Evolutionary conservation across 179 eudicot genomes (phyloP), one percentile per base, ranked within the genome.

Genomic region (Patellifolia procumbens): DNA sequence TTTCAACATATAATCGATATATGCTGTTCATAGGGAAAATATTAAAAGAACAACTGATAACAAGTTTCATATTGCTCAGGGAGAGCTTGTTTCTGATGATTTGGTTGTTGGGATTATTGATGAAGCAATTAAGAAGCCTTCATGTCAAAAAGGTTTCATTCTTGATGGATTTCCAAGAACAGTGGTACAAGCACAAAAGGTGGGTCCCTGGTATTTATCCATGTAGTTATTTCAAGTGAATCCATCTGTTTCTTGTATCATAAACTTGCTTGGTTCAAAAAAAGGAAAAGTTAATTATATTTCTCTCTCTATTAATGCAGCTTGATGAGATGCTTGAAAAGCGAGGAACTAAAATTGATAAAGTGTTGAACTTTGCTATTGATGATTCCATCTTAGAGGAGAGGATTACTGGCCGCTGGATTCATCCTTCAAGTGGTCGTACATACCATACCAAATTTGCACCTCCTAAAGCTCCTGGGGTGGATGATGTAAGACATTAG

Each of bases 91-190:
- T 53, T 87, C 98, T 24, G 98, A 95, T 89, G 99, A 93, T 60
- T 85, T 95, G 87, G 99, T 95, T 80, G 98, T 95, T 69, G 97
- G 98, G 51, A 85, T 95, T 68, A 93, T 95, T 63, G 97, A 93
- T 82, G 99, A 93, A 72, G 98, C 98, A 42, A 39, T 95, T 79
- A 88, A 93, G 78, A 95, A 89, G 81, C 99, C 99, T 74, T 95
- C 99, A 61, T 95, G 98, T 67, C 88, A 89, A 78, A 95, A 91
- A 85, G 98, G 99, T 71, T 95, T 95, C 72, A 95, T 93, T 77
- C 99, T 95, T 79, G 98, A 95, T 84, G 99, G 99, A 46, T 95
- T 95, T 81, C 99, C 98, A 6, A 91, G 99, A 85, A 95, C 99
- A 35, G 97, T 88, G 61, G 93, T 78, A 76, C 99, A 95, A 85